These are phyloP conservation scores for Phytopythium montanum DNA, from an alignment of 352 stramenopile genomes.

Conservation along the genomic window DNA sequence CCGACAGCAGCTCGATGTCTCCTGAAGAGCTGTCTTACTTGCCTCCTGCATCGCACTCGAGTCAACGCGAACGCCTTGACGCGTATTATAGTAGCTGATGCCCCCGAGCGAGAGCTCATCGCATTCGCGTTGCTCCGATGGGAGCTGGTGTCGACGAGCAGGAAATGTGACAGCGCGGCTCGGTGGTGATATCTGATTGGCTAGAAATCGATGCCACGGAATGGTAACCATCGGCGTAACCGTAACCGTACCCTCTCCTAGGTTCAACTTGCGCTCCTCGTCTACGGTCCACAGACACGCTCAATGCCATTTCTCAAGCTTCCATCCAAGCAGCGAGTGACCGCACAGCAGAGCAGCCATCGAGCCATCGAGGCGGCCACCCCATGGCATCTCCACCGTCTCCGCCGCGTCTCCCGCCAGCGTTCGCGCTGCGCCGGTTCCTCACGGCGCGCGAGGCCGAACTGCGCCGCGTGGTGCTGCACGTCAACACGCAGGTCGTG, in stretches of 20 bases:
- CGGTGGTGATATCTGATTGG: no score
- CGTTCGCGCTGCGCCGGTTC: constrained; percentile 10
- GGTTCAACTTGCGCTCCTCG: neutral
- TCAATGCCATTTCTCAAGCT: neutral
- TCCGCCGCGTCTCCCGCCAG: neutral
- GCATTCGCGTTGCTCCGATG: no score
- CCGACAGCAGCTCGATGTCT: no score
- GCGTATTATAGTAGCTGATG: no score
- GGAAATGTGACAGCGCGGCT: no score
- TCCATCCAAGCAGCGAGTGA: neutral
- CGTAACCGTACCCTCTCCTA: neutral
- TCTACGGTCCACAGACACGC: neutral
- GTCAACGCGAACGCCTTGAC: no score
- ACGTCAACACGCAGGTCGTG: constrained; percentile 15
- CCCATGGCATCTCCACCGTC: neutral
- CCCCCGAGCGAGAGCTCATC: no score
- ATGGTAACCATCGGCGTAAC: neutral
- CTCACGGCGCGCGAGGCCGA: constrained; percentile 18
- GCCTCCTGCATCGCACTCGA: no score
- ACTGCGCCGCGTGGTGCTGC: constrained; percentile 14
- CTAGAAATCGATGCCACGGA: no score
- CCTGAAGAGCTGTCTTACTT: no score
- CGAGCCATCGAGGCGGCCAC: neutral
- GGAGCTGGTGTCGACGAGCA: no score
- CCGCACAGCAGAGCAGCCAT: neutral